Base-by-base conservation (phyloP, 2,329 filamentous ascomycete species). In the Pseudogymnoascus sp. region DNA sequence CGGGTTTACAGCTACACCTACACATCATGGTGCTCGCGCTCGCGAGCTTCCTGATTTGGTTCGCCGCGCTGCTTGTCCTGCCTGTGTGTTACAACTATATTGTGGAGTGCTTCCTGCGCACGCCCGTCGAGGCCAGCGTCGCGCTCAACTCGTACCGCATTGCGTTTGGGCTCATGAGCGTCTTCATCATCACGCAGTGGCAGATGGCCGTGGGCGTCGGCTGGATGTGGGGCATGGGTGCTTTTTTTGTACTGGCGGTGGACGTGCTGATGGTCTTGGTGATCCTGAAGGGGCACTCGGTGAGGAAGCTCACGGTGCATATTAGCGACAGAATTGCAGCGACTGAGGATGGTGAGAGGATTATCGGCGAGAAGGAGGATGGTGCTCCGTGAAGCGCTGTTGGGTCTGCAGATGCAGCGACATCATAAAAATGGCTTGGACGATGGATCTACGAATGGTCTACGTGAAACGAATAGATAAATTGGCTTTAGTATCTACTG, bases 161-260 rank as follows among this genome's bases (percentile, higher is more conserved):
- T n/a, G 68, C 67, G 2, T 74, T 75, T 42, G 75, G 75, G 4
- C 62, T 78, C 16, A 72, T 72, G 0, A 72, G 77, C 14, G 71
- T 71, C 19, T 78, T 78, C 58, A 78, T 76, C 61, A 73, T 77
- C 30, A 68, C 71, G 16, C 69, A 69, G 1, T 78, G 76, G 76
- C 71, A 73, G 8, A 69, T 61, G 4, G 68, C 67, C 6, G 72
- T 77, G 2, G 70, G 69, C 14, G 66, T 75, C 11, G 72, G 72
- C 3, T 78, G 76, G 76, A 72, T 74, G 2, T 76, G 75, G 69
- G 76, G 76, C 0, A 75, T 74, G 68, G 74, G 75, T 69, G 75
- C 75, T 1, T 75, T 78, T 33, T 73, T 77, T n/a, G 66, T 65
- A 4, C 45, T 74, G 0, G 64, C 70, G 5, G 65, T 67, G 0